These are phyloP conservation scores for Nemania serpens DNA, from an alignment of 2,329 filamentous ascomycete genomes.

Conservation along the genomic window DNA sequence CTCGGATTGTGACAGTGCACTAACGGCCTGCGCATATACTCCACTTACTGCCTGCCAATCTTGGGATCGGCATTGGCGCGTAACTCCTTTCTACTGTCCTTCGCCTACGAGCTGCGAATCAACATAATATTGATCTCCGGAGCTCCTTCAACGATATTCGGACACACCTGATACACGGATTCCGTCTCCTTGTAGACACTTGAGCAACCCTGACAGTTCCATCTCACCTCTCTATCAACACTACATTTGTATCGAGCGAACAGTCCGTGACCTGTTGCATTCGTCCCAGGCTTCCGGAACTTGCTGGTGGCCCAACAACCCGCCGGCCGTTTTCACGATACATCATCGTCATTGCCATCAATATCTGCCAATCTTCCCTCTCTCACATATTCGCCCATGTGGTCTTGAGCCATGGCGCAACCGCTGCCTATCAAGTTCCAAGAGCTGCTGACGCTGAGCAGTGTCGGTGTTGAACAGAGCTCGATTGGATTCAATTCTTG, in stretches of 20 bases:
- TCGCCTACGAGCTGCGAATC: slow-evolving; percentile 11
- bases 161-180: slow-evolving; percentile 31
- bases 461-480: slow-evolving; percentile 51
- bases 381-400: slow-evolving; percentile 36
- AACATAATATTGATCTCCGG: slow-evolving; percentile 31
- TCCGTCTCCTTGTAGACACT: slow-evolving; percentile 23
- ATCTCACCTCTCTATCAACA: slow-evolving; percentile 5
- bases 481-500: slow-evolving; percentile 85
- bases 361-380: slow-evolving; percentile 8
- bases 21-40: slow-evolving; percentile 11
- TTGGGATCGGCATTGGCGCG: slow-evolving; percentile 24
- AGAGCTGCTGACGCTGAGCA: slow-evolving; percentile 76
- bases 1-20: slow-evolving; percentile 32
- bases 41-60: slow-evolving; percentile 13
- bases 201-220: slow-evolving; percentile 7
- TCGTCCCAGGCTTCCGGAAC: slow-evolving; percentile 5
- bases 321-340: slow-evolving; percentile 2
- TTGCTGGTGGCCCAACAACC: slow-evolving; percentile 22
- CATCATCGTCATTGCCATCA: slow-evolving; percentile 5
- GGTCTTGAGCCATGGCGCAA: slow-evolving; percentile 54
- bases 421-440: slow-evolving; percentile 90
- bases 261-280: slow-evolving; percentile 11
- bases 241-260: slow-evolving; percentile 2
- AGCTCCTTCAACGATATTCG: slow-evolving; percentile 30
- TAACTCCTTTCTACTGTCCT: slow-evolving; percentile 32